Percentiles rank a stretch among this genome's conserved stretches.
Evolutionary conservation across 164 flowering plant species (phyloP).

Genomic region (Dillenia turbinata): DNA sequence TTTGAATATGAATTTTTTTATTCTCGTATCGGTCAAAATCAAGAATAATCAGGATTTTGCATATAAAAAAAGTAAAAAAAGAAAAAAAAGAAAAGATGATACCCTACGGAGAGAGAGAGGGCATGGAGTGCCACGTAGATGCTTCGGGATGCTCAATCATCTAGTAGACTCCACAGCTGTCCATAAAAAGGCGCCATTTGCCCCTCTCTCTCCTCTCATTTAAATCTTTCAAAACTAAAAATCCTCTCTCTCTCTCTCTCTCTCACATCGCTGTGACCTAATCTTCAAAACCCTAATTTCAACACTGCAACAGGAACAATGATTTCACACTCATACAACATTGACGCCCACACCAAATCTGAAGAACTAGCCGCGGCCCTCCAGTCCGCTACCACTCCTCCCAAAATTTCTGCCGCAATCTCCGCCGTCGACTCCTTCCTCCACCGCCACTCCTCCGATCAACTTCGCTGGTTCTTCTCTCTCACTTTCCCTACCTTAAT

Average conservation of each 20-base stretch:
- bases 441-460: conserved; percentile 57
- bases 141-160: not conserved
- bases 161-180: not conserved
- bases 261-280: not conserved
- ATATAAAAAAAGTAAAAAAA: too few relatives aligned
- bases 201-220: conserved; percentile 15
- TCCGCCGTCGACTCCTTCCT: conserved; percentile 60
- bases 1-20: too few relatives aligned
- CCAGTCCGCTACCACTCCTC: conserved; percentile 45
- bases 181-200: conserved; percentile 48
- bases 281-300: conserved; percentile 15
- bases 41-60: too few relatives aligned
- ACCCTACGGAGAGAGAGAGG: too few relatives aligned
- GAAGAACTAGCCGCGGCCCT: conserved; percentile 54
- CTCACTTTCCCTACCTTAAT: conserved; percentile 70
- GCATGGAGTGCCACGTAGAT: not conserved
- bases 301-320: conserved; percentile 13
- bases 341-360: conserved; percentile 60
- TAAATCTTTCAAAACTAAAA: conserved; percentile 24
- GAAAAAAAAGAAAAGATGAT: too few relatives aligned
- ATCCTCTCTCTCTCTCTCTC: not conserved
- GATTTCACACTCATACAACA: conserved; percentile 50
- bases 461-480: conserved; percentile 71
- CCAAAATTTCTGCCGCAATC: conserved; percentile 50
- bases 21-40: too few relatives aligned